Evolutionary conservation across 2,329 filamentous ascomycete species (phyloP).

Genomic region (Pezicula neosporulosa): DNA sequence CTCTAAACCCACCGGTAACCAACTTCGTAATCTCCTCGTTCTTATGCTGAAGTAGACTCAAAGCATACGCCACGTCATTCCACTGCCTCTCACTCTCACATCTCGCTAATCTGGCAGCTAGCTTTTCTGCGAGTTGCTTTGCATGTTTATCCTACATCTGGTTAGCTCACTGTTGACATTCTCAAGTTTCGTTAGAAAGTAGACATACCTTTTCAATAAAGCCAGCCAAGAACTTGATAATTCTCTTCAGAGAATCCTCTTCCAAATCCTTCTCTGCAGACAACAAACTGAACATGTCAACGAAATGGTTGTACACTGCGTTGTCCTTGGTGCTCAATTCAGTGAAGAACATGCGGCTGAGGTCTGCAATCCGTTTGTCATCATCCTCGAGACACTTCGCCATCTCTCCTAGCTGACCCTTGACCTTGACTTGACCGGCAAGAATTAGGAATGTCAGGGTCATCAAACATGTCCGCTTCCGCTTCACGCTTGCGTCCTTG

Average conservation of each 20-base stretch:
- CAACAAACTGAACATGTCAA: constrained; percentile 95
- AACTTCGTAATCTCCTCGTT: constrained; percentile 83
- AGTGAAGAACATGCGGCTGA: constrained; percentile 97
- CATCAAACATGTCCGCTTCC: constrained; percentile 97
- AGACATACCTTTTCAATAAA: constrained; percentile 90
- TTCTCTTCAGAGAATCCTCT: constrained; percentile 80
- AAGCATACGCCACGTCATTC: constrained; percentile 93
- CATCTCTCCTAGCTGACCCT: constrained; percentile 98
- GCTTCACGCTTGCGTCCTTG: constrained; percentile 83
- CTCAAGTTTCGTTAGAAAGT: neutral
- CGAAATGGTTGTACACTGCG: constrained; percentile 98
- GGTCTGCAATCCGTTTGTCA: constrained; percentile 90
- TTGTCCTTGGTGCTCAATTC: constrained; percentile 98
- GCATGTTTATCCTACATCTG: constrained; percentile 84
- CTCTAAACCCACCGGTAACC: constrained; percentile 71
- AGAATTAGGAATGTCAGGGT: constrained; percentile 96
- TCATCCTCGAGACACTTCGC: constrained; percentile 96
- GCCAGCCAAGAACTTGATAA: constrained; percentile 88
- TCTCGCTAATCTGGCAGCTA: constrained; percentile 78
- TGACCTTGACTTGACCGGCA: constrained; percentile 98
- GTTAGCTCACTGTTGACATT: constrained; percentile 9
- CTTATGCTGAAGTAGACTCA: constrained; percentile 88
- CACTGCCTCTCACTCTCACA: constrained; percentile 94
- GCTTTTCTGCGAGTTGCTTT: constrained; percentile 87
- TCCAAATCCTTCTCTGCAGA: constrained; percentile 77